phyloP scores from a whole-genome alignment of 2,329 filamentous ascomycete genomes.

The Zalaria sp. region DNA sequence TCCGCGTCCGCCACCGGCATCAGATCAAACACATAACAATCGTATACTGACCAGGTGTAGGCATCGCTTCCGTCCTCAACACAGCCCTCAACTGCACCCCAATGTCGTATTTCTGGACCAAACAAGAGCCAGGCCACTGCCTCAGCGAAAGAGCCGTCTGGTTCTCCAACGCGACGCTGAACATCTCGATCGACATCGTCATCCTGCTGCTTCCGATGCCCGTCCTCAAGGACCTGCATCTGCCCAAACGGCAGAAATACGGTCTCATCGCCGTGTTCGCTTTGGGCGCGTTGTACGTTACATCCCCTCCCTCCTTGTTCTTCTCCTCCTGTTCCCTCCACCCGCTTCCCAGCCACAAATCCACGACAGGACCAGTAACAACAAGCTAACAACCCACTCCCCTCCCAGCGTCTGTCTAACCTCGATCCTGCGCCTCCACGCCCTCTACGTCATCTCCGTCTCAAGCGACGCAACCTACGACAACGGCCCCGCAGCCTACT shows the following conservation, averaged over 20 bases:
- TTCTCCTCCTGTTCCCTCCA: too few relatives aligned
- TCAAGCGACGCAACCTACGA: constrained; percentile 15
- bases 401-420: constrained; percentile 14
- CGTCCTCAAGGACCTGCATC: constrained; percentile 18
- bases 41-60: not conserved
- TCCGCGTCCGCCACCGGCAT: not conserved
- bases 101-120: constrained; percentile 27
- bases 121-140: constrained; percentile 17
- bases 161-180: constrained; percentile 25
- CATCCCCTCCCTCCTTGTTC: not conserved
- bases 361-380: too few relatives aligned
- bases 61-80: constrained; percentile 18
- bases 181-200: constrained; percentile 21
- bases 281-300: constrained; percentile 17
- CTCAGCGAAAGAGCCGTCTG: constrained; percentile 25
- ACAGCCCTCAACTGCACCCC: constrained; percentile 28
- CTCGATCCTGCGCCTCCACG: constrained; percentile 18
- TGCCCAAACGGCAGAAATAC: constrained; percentile 17
- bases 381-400: constrained; percentile 4
- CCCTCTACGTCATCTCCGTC: constrained; percentile 12
- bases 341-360: too few relatives aligned
- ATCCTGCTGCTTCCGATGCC: constrained; percentile 20
- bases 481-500: constrained; percentile 19
- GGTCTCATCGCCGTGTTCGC: constrained; percentile 21
- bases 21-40: too few relatives aligned